These are phyloP conservation scores for Barbarea vulgaris DNA, from an alignment of 345 rosid species.

Conservation along the genomic window DNA sequence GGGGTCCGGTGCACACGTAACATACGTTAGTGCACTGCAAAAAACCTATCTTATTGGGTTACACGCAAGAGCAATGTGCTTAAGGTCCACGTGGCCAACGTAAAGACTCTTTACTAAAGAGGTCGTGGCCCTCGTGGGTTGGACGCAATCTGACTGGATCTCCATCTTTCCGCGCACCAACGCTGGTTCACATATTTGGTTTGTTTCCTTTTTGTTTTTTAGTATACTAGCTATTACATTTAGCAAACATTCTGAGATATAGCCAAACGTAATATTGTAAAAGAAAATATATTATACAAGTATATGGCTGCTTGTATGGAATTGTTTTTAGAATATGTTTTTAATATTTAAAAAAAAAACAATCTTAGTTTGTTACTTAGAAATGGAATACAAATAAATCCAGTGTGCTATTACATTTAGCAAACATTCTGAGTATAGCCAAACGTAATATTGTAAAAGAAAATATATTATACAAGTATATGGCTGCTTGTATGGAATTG, in stretches of 20 bases:
- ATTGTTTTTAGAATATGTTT: too few relatives aligned
- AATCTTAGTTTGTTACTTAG: too few relatives aligned
- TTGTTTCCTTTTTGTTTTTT: not conserved
- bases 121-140: slow-evolving; percentile 23
- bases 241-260: not conserved
- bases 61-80: slow-evolving; percentile 3
- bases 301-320: not conserved
- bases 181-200: not conserved
- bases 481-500: not conserved
- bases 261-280: not conserved
- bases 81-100: slow-evolving; percentile 19
- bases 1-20: not conserved
- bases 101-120: slow-evolving; percentile 6
- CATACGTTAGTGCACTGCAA: not conserved
- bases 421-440: not conserved
- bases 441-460: not conserved
- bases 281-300: not conserved
- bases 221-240: not conserved
- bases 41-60: not conserved
- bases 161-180: slow-evolving; percentile 25
- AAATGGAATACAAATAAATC: not conserved
- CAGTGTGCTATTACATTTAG: too few relatives aligned
- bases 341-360: too few relatives aligned
- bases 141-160: slow-evolving; percentile 34
- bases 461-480: not conserved